A percentile compares a stretch with the other conserved stretches of the same genome.
These are phyloP conservation scores for Zygotorulaspora chibaensis DNA, from an alignment of 805 yeast species.

Conservation along the genomic window DNA sequence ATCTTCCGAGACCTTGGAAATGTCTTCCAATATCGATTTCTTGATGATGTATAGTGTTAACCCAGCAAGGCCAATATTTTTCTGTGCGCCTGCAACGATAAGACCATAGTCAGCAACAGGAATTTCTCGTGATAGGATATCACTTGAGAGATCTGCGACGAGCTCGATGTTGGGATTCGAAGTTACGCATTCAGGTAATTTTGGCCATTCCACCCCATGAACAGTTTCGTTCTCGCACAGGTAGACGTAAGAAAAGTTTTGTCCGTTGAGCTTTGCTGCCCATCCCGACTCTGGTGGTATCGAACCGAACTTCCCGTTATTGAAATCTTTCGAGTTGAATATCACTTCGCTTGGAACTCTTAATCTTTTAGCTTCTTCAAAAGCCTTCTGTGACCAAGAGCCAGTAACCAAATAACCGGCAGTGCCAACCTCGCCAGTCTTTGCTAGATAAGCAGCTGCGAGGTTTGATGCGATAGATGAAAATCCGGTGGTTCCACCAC, in stretches of 20 bases:
- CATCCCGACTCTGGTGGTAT: constrained; percentile 67
- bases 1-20: constrained; percentile 50
- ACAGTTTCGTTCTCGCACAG: constrained; percentile 97
- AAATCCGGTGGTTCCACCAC: constrained; percentile 97
- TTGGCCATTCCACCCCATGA: constrained; percentile 81
- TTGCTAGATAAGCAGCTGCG: constrained; percentile 67
- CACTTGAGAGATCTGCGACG: constrained; percentile 94
- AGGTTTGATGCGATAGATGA: constrained; percentile 82
- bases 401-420: constrained; percentile 91
- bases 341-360: constrained; percentile 72
- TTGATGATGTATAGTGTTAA: constrained; percentile 86
- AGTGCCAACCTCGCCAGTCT: constrained; percentile 68
- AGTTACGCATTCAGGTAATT: constrained; percentile 43
- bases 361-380: constrained; percentile 80
- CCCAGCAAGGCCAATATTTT: constrained; percentile 96
- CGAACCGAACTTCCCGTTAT: constrained; percentile 53
- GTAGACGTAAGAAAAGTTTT: constrained; percentile 76
- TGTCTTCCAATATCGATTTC: constrained; percentile 62
- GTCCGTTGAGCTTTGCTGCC: constrained; percentile 43
- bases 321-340: constrained; percentile 53
- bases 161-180: constrained; percentile 63
- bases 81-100: constrained; percentile 97
- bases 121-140: constrained; percentile 73
- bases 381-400: constrained; percentile 86
- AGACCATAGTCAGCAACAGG: constrained; percentile 84